Conservation (phyloP, 805 yeast genomes). For the Myxozyma sirexii region DNA sequence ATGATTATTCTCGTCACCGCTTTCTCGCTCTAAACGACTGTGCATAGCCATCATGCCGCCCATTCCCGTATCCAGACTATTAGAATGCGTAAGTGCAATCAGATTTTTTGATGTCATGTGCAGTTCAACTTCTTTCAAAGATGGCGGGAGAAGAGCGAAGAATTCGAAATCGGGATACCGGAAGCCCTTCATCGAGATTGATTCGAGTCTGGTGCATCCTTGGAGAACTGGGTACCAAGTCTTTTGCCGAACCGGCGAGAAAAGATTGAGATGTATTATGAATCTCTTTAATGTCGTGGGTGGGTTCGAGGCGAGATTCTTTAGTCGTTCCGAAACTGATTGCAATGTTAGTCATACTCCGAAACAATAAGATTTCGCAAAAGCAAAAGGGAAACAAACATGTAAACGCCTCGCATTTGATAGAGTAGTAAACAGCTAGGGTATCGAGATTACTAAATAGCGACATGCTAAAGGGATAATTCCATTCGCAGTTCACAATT, state of each 20-base stretch:
- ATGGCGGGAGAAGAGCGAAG: slow-evolving; percentile 20
- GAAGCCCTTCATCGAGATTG: slow-evolving; percentile 27
- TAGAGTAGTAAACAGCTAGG: slow-evolving; percentile 19
- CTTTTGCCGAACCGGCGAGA: slow-evolving; percentile 29
- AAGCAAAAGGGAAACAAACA: slow-evolving; percentile 1
- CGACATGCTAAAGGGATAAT: slow-evolving; percentile 32
- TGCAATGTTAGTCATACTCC: background rate
- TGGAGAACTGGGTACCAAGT: slow-evolving; percentile 29
- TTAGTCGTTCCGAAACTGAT: slow-evolving; percentile 29
- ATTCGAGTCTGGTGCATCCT: slow-evolving; percentile 15
- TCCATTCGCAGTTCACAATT: slow-evolving; percentile 31
- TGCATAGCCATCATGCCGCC: slow-evolving; percentile 17
- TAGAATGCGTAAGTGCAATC: slow-evolving; percentile 8
- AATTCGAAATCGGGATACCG: slow-evolving; percentile 28
- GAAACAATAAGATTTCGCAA: background rate
- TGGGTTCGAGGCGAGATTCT: slow-evolving; percentile 26
- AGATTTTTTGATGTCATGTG: slow-evolving; percentile 19
- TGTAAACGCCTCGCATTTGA: slow-evolving; percentile 30
- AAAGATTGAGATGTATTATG: slow-evolving; percentile 17
- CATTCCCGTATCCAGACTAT: slow-evolving; percentile 23
- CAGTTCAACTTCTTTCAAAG: slow-evolving; percentile 20
- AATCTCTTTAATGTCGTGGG: slow-evolving; percentile 17
- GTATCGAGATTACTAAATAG: slow-evolving; percentile 11
- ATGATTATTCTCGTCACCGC: background rate
- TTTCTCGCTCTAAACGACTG: background rate